A percentile compares a stretch with the other conserved stretches of the same genome.
These are phyloP conservation scores for Cryphonectria carpinicola DNA, from an alignment of 2,329 filamentous ascomycete genomes.

Conservation along the genomic window DNA sequence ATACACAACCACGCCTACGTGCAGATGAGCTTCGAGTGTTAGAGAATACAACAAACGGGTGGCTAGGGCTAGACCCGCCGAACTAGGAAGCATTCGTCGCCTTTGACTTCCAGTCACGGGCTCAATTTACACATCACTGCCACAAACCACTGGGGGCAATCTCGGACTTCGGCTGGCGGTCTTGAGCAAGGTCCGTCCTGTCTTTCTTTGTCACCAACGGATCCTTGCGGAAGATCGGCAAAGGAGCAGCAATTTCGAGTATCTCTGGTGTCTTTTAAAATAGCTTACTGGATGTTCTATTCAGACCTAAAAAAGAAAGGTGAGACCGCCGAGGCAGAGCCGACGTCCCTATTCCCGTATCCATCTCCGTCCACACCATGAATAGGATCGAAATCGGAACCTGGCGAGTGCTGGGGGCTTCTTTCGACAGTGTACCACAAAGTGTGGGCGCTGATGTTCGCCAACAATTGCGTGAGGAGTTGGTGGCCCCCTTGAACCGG, in stretches of 20 bases:
- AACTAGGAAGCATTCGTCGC: background rate
- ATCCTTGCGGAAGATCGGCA: background rate
- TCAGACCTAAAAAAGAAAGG: constrained; percentile 1
- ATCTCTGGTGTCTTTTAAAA: background rate
- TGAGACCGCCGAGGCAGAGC: constrained; percentile 2
- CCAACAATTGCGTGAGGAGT: background rate
- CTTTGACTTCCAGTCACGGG: background rate
- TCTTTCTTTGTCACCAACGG: background rate
- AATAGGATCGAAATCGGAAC: background rate
- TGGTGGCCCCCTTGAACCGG: background rate
- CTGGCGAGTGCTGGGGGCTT: background rate
- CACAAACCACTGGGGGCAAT: background rate
- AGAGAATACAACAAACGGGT: background rate
- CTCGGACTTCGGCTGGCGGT: background rate
- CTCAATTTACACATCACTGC: background rate
- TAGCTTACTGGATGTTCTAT: background rate
- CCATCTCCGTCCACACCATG: background rate
- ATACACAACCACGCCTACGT: background rate
- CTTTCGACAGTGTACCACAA: background rate
- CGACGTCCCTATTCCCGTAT: background rate
- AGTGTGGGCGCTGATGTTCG: background rate
- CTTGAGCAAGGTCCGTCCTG: background rate
- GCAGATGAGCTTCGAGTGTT: background rate
- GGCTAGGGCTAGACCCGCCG: background rate
- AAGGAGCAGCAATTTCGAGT: background rate